Evolutionary conservation across 371 early-diverging fungal species (phyloP).

Genomic region (Batkoa obscura): DNA sequence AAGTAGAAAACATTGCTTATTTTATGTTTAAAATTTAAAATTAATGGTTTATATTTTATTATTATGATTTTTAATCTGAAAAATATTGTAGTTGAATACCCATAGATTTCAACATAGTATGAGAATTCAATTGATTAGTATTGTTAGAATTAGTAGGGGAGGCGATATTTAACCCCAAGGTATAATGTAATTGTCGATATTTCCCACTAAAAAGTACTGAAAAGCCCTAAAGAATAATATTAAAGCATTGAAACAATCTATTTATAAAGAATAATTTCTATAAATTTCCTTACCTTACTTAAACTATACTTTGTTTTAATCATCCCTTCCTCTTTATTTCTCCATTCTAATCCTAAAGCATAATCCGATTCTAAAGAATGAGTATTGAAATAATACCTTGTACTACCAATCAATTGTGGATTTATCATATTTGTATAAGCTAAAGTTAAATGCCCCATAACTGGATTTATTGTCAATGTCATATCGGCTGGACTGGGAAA

Average conservation of each 20-base stretch:
- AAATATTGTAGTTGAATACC: conserved; percentile 6
- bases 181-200: conserved; percentile 1
- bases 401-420: conserved; percentile 43
- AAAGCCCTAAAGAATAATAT: neutral
- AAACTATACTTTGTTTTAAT: conserved; percentile 35
- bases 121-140: neutral
- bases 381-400: conserved; percentile 69
- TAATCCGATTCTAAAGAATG: conserved; percentile 77
- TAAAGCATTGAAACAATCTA: neutral
- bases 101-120: neutral
- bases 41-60: too few relatives aligned
- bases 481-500: conserved; percentile 19
- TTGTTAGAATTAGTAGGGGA: neutral
- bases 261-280: neutral
- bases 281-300: conserved; percentile 12
- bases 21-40: too few relatives aligned
- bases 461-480: conserved; percentile 64
- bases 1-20: too few relatives aligned
- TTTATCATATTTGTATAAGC: conserved; percentile 62
- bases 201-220: neutral
- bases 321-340: conserved; percentile 25
- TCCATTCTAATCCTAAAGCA: conserved; percentile 62
- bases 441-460: conserved; percentile 68
- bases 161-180: neutral
- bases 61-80: too few relatives aligned